Evolutionary conservation across 441 rosid species (phyloP).

Genomic region (Bocquillonia castaneifolia): DNA sequence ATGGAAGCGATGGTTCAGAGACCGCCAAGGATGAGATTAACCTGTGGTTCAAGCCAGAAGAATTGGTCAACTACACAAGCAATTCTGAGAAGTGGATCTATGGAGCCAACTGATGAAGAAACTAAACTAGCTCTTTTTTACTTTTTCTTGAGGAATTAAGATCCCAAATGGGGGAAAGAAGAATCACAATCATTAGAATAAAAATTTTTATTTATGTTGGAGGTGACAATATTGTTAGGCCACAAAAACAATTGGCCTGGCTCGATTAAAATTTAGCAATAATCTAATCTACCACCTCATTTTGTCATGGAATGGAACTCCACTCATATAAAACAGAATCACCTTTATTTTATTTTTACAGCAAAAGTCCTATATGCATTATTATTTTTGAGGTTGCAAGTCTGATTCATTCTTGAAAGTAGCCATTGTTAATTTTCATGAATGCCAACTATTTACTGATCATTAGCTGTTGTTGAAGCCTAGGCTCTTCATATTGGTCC

Average conservation of each 20-base stretch:
- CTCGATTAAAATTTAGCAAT: conserved; percentile 8
- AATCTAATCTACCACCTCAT: conserved; percentile 10
- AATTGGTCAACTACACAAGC: conserved; percentile 69
- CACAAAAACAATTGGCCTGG: background rate
- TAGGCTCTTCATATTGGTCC: no score
- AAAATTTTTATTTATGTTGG: conserved; percentile 9
- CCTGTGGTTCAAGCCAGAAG: conserved; percentile 94
- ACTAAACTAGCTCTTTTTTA: background rate
- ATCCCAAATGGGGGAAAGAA: conserved; percentile 24
- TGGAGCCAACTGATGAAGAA: conserved; percentile 48
- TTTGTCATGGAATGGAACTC: background rate
- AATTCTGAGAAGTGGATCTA: conserved; percentile 92
- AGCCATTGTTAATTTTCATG: no score
- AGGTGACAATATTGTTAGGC: conserved; percentile 15
- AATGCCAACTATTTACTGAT: no score
- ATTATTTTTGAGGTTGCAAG: no score
- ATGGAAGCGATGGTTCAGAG: conserved; percentile 95
- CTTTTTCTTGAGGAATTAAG: conserved; percentile 23
- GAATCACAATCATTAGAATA: conserved; percentile 35
- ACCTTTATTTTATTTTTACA: no score
- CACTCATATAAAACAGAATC: no score
- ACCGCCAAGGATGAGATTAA: conserved; percentile 86
- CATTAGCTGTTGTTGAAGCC: no score
- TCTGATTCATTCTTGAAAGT: no score
- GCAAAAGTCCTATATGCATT: no score